Percentiles rank a stretch among this genome's conserved stretches.
These are phyloP conservation scores for Micractinium conductrix DNA, from an alignment of 139 green algal species.

Conservation along the genomic window DNA sequence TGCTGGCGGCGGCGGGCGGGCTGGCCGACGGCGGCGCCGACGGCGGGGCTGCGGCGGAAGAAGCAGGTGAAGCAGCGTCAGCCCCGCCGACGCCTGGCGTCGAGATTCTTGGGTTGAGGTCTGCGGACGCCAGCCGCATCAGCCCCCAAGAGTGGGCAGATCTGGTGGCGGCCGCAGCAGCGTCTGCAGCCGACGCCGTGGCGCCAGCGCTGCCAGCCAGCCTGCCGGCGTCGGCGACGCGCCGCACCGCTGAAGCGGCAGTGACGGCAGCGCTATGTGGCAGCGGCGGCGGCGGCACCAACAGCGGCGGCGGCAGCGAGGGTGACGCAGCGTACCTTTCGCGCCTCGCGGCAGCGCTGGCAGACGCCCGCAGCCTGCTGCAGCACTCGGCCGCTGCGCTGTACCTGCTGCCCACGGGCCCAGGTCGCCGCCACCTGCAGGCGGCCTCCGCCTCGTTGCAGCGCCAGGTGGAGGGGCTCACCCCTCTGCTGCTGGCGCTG, in stretches of 20 bases:
- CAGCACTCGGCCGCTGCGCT: constrained; percentile 9
- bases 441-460: neutral
- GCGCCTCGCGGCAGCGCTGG: constrained; percentile 10
- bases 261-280: neutral
- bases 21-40: neutral
- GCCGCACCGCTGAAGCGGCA: neutral
- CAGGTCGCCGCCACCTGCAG: constrained; percentile 3
- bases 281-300: neutral
- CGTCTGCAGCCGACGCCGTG: neutral
- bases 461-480: constrained; percentile 7
- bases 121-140: neutral
- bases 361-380: constrained; percentile 13
- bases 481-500: constrained; percentile 32
- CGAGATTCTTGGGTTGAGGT: neutral
- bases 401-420: constrained; percentile 20
- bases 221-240: neutral
- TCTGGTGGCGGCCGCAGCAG: constrained; percentile 11
- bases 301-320: neutral
- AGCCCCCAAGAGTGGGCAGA: constrained; percentile 6
- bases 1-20: constrained; percentile 14
- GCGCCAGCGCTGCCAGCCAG: neutral
- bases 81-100: neutral
- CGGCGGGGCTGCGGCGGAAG: too few species aligned
- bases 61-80: neutral
- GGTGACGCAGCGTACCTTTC: neutral